phyloP scores from a whole-genome alignment of 2,329 filamentous ascomycete species.

The Scedosporium dehoogii region DNA sequence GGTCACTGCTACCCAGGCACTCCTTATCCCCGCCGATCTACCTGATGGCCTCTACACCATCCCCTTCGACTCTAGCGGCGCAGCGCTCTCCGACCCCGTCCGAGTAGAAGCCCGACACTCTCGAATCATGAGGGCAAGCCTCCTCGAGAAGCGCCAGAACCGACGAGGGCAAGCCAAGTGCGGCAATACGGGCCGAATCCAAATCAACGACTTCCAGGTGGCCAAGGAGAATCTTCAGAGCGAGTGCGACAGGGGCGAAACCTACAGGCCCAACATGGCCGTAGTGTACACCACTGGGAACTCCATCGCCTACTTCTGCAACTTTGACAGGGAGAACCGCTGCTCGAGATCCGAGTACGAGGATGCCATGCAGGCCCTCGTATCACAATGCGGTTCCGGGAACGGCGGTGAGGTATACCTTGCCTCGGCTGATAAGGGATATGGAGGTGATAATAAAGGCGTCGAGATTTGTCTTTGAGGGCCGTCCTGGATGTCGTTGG shows the following conservation, averaged over 20 bases:
- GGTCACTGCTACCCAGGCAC: background rate
- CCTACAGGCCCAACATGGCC: slow-evolving; percentile 4
- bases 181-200: slow-evolving; percentile 6
- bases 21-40: slow-evolving; percentile 1
- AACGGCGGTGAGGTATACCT: background rate
- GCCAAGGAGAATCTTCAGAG: slow-evolving; percentile 10
- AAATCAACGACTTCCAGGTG: slow-evolving; percentile 8
- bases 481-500: too few species aligned
- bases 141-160: background rate
- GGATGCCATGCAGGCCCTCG: background rate
- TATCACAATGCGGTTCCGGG: background rate
- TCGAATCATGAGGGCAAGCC: background rate
- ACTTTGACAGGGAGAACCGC: slow-evolving; percentile 6
- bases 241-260: slow-evolving; percentile 8
- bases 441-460: slow-evolving; percentile 1
- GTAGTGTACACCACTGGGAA: slow-evolving; percentile 8
- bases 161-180: slow-evolving; percentile 6
- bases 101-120: background rate
- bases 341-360: slow-evolving; percentile 11
- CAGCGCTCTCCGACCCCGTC: background rate
- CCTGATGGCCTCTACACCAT: slow-evolving; percentile 1
- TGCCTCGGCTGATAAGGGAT: background rate
- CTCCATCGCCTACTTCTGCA: slow-evolving; percentile 11
- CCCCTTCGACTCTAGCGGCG: background rate
- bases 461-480: slow-evolving; percentile 1